Base-by-base conservation (phyloP, 169 alveolate genomes). In the Plasmodium billcollinsi region DNA sequence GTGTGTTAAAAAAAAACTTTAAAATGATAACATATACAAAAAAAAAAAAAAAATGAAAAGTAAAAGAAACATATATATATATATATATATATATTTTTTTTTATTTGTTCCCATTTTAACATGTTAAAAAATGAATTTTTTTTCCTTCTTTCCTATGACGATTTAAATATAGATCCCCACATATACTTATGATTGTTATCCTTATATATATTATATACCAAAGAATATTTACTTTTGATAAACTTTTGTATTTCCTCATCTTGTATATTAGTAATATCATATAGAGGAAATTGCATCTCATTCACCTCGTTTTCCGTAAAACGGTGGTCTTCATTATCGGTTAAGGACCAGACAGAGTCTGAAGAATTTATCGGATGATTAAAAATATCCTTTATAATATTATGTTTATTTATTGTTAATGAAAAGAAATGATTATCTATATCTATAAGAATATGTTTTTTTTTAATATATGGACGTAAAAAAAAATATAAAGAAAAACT, bases 151-250 rank as follows among this genome's bases (percentile, higher is more conserved):
- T 14, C 7, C 52, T 52, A 83, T 21, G 91, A 83, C 49, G 71
- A 14, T 49, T 86, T 86, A 73, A 86, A 86, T 65, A 86, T 50
- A 49, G 92, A 86, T 7, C 92, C 92, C 92, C 92, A 86, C 92
- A 86, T 86, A 15, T 86, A 86, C 67, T 49, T 86, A 39, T 86
- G 92, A 59, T 86, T 86, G 56, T 71, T 86, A 50, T 86, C 92
- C 21, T 86, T 86, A 59, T 86, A 86, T 26, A 86, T 86, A n/a
- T 86, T 70, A 43, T 86, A 86, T 26, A 86, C 52, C 52, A 86
- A 39, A 45, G 78, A 61, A 43, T 61, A 86, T 49, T 72, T 33
- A 12, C 15, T 50, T 29, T 86, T 86, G 15, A 61, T 45, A 62
- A 86, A 47, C 49, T 71, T 49, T 14, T 86, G 45, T 12, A 86